Evolutionary conservation across 306 rosid species (phyloP), one percentile per base, ranked within the genome.

Genomic region (Arachis stenosperma): DNA sequence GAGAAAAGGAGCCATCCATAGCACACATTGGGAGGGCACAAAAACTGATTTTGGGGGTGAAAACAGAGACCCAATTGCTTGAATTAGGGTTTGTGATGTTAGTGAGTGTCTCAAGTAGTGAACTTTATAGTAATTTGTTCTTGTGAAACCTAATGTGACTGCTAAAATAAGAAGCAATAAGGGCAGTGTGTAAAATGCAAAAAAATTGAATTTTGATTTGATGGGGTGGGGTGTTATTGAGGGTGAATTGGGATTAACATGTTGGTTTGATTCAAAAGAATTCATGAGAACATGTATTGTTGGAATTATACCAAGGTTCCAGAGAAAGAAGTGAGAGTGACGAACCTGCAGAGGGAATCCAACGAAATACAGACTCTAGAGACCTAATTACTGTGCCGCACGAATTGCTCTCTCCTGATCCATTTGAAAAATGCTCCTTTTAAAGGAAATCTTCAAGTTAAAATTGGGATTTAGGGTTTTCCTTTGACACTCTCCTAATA

Each of bases 1-100:
- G 44, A 92, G 94, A 77, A 92, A 90, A 0, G 96, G 94, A 14
- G 98, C 91, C 96, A 89, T 90, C 96, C 96, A 92, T 53, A 92
- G 84, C 5, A 92, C 81, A 67, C 96, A 92, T 37, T 52, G 48
- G 55, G 81, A 70, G 14, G 88, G 47, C 7, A 48, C 8, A 62
- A 83, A 78, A 37, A 59, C 44, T 50, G 84, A 61, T 60, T 80
- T 75, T 57, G 65, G 53, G 66, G 67, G 11, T 54, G 86, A 77
- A 39, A 75, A 14, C 8, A 83, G 72, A 53, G 84, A 69, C 36
- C 70, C 30, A 40, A 84, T 67, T 65, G 82, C 29, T 74, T 78
- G 80, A 72, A 75, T 53, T 15, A 62, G 44, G 70, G 76, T 40
- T 74, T 46, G 64, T 74, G 78, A 68, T 30, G 78, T 75, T 60